Percentiles rank a stretch among this genome's conserved stretches.
These are phyloP conservation scores for Backusella tuberculispora DNA, from an alignment of 192 early-diverging fungal species.

Conservation along the genomic window DNA sequence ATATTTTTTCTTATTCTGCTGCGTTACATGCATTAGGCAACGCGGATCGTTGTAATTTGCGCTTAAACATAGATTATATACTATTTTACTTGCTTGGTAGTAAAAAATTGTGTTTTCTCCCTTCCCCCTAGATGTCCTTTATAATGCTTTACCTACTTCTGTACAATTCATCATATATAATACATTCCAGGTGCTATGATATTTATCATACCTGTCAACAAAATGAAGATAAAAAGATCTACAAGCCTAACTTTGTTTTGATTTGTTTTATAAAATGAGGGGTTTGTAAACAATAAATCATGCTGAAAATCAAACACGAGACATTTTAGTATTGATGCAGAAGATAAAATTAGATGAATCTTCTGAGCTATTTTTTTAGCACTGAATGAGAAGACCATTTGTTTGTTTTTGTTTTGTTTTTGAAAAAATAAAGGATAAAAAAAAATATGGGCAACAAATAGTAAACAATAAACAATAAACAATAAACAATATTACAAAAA, in stretches of 20 bases:
- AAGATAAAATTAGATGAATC: neutral
- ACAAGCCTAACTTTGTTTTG: conserved; percentile 15
- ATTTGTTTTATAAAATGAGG: neutral
- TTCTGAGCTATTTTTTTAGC: neutral
- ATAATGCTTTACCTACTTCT: neutral
- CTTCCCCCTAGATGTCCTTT: neutral
- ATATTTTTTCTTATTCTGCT: neutral
- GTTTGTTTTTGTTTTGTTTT: neutral
- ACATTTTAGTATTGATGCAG: neutral
- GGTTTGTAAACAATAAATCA: conserved; percentile 17
- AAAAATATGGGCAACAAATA: no score
- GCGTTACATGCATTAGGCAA: conserved; percentile 11
- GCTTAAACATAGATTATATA: no score
- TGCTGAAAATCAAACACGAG: neutral
- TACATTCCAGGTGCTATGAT: conserved; percentile 1
- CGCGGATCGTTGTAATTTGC: neutral
- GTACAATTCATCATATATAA: neutral
- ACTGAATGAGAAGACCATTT: neutral
- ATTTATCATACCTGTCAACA: conserved; percentile 11
- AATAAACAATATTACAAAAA: no score
- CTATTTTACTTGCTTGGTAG: neutral
- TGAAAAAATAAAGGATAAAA: no score
- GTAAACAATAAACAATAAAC: no score
- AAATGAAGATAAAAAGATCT: neutral
- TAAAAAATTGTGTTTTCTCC: conserved; percentile 12